phyloP scores from a whole-genome alignment of 306 rosid species.

The Parietaria judaica region DNA sequence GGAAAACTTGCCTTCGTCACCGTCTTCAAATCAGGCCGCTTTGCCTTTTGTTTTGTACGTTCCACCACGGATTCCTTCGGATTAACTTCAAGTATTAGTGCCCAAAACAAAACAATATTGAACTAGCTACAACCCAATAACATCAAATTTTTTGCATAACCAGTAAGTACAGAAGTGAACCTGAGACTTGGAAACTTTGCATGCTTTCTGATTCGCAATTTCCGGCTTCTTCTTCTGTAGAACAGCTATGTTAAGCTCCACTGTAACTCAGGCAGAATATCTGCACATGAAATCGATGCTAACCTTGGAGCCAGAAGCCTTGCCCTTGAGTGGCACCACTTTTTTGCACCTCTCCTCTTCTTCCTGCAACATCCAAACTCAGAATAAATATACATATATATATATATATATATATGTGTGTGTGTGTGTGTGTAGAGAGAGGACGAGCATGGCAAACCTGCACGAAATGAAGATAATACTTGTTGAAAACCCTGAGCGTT shows the following conservation, averaged over 20 bases:
- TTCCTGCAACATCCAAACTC: neutral
- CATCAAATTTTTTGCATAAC: no score
- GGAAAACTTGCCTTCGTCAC: constrained; percentile 54
- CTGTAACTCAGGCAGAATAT: no score
- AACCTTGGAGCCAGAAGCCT: no score
- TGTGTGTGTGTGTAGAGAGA: no score
- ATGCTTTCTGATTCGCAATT: constrained; percentile 34
- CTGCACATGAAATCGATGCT: no score
- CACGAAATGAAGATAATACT: constrained; percentile 63
- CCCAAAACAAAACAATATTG: neutral
- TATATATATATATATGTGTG: no score
- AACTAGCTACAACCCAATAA: no score
- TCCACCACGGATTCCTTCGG: constrained; percentile 26
- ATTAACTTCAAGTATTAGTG: constrained; percentile 3
- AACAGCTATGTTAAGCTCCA: neutral
- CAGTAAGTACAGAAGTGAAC: constrained; percentile 5
- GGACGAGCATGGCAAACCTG: constrained; percentile 40
- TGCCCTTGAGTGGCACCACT: neutral
- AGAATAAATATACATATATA: neutral
- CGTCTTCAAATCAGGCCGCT: constrained; percentile 94
- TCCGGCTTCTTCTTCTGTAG: constrained; percentile 60
- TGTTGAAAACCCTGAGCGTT: constrained; percentile 65
- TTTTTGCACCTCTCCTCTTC: neutral
- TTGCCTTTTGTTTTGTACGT: constrained; percentile 31
- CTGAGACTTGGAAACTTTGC: constrained; percentile 29